Evolutionary conservation across 352 stramenopile species (phyloP).

Genomic region (Globisporangium cystogenes): DNA sequence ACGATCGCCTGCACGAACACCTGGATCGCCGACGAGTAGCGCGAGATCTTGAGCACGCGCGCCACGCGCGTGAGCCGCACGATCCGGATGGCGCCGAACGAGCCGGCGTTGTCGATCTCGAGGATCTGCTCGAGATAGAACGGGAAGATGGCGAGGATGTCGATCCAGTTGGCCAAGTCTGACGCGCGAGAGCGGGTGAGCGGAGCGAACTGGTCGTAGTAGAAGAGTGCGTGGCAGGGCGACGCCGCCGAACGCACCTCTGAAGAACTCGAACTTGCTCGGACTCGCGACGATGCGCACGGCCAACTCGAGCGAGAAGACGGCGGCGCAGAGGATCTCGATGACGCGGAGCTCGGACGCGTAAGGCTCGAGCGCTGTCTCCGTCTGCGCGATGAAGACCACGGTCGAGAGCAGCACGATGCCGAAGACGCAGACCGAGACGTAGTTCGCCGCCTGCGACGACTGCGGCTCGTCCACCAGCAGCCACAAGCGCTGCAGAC

Average conservation of each 20-base stretch:
- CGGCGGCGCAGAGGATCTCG: slow-evolving; percentile 39
- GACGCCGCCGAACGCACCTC: slow-evolving; percentile 21
- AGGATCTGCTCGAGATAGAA: slow-evolving; percentile 79
- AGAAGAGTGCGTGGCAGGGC: neutral
- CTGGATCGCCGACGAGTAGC: slow-evolving; percentile 82
- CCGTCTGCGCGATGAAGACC: slow-evolving; percentile 66
- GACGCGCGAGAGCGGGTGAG: neutral
- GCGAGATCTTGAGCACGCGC: slow-evolving; percentile 84
- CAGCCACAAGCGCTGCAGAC: slow-evolving; percentile 24
- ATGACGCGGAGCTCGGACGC: slow-evolving; percentile 25
- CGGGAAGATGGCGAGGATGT: slow-evolving; percentile 78
- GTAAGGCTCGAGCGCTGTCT: slow-evolving; percentile 33
- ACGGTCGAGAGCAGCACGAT: slow-evolving; percentile 64
- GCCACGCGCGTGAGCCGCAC: slow-evolving; percentile 79
- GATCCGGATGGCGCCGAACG: slow-evolving; percentile 74
- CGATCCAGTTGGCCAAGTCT: slow-evolving; percentile 80
- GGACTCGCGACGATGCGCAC: slow-evolving; percentile 43
- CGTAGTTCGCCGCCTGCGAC: slow-evolving; percentile 46
- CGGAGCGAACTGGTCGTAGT: too few species aligned
- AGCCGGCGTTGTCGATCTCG: slow-evolving; percentile 53
- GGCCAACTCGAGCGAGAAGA: slow-evolving; percentile 64
- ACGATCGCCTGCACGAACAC: slow-evolving; percentile 73
- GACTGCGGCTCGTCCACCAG: slow-evolving; percentile 76
- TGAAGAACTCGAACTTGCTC: slow-evolving; percentile 40
- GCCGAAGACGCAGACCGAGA: slow-evolving; percentile 51